These are phyloP conservation scores for Pseudogymnoascus sp. DNA, from an alignment of 2,329 filamentous ascomycete genomes.

Conservation along the genomic window DNA sequence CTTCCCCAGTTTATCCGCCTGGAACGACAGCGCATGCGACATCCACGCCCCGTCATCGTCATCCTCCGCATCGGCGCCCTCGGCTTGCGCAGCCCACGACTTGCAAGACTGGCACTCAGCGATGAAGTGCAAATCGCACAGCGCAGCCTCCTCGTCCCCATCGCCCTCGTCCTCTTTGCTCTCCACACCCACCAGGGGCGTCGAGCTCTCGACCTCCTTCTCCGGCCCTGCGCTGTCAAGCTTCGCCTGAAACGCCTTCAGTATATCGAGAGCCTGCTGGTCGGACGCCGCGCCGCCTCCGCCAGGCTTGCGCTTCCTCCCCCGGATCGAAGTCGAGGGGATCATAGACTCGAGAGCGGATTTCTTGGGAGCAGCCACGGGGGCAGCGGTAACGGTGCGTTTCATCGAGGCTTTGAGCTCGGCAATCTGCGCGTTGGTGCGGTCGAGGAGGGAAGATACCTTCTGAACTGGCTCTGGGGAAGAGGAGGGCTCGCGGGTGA, in stretches of 20 bases:
- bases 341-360: conserved; percentile 68
- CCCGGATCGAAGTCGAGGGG: conserved; percentile 61
- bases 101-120: conserved; percentile 89
- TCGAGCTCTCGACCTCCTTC: conserved; percentile 28
- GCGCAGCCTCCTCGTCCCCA: conserved; percentile 61
- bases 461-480: conserved; percentile 31
- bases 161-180: conserved; percentile 27
- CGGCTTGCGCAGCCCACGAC: conserved; percentile 59
- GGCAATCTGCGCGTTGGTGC: conserved; percentile 73
- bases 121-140: conserved; percentile 95
- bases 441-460: conserved; percentile 46
- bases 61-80: conserved; percentile 47
- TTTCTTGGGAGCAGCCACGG: conserved; percentile 52
- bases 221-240: conserved; percentile 50
- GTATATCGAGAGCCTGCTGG: conserved; percentile 60
- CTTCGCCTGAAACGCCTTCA: conserved; percentile 74
- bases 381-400: conserved; percentile 47
- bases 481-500: conserved; percentile 27
- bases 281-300: conserved; percentile 45
- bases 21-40: conserved; percentile 76
- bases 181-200: conserved; percentile 19
- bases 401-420: conserved; percentile 77
- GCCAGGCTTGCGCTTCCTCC: conserved; percentile 61
- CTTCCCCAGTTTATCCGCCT: conserved; percentile 84
- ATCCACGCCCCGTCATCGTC: conserved; percentile 71